Evolutionary conservation across 805 yeast genomes (phyloP).

Genomic region (Wickerhamiella domercqiae): DNA sequence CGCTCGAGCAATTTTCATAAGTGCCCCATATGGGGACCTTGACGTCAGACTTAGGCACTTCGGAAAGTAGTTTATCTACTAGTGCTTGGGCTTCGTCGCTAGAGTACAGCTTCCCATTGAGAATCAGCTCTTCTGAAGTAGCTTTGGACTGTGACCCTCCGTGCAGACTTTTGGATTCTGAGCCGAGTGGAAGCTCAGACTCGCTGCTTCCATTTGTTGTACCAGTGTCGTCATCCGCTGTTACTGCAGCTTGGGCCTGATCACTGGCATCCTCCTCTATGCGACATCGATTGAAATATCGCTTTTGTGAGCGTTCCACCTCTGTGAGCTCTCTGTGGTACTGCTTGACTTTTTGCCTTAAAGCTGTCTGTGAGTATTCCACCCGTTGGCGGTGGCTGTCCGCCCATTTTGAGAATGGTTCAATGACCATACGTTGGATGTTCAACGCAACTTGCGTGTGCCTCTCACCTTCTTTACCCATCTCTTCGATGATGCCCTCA

Average conservation of each 20-base stretch:
- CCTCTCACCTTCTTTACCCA: constrained; percentile 40
- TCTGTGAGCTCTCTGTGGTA: constrained; percentile 36
- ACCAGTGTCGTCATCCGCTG: neutral
- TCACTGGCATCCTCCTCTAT: constrained; percentile 39
- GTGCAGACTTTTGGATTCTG: neutral
- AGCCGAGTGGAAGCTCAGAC: constrained; percentile 1
- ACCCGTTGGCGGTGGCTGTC: constrained; percentile 54
- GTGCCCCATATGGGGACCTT: constrained; percentile 58
- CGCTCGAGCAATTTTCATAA: constrained; percentile 46
- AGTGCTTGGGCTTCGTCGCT: constrained; percentile 30
- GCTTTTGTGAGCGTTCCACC: constrained; percentile 42
- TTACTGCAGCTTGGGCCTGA: neutral
- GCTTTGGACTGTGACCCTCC: constrained; percentile 8
- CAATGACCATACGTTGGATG: constrained; percentile 43
- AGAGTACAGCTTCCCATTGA: constrained; percentile 23
- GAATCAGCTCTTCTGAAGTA: constrained; percentile 17
- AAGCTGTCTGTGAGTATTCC: constrained; percentile 39
- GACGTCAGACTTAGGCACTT: constrained; percentile 38
- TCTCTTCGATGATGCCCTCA: constrained; percentile 39
- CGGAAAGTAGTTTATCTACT: constrained; percentile 29
- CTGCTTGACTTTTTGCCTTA: constrained; percentile 35
- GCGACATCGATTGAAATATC: constrained; percentile 65
- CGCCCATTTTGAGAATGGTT: constrained; percentile 65
- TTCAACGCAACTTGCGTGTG: constrained; percentile 49
- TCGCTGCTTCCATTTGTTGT: neutral